Evolutionary conservation across 208 protist genomes (phyloP), one percentile per base, ranked within the genome.

Genomic region (Leishmania arabica): DNA sequence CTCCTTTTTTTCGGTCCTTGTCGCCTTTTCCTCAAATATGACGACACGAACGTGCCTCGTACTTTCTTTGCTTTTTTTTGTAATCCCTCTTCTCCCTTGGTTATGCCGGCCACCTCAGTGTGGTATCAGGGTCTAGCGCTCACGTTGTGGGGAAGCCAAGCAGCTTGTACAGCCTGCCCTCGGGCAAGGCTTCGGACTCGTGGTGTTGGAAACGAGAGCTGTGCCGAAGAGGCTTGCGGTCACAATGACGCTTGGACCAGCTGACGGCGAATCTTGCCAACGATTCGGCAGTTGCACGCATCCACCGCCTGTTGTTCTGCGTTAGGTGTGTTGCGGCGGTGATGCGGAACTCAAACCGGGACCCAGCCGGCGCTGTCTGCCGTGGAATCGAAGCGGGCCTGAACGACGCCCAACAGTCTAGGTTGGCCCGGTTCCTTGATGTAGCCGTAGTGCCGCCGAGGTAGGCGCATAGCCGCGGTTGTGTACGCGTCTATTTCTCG

Each of bases 1-100:
- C 11, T 6, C n/a, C n/a, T 64, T 7, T 64, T 7, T 13, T 71
- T 11, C 51, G 83, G 31, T 83, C 66, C 75, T 70, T 34, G 19
- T n/a, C 34, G 45, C 74, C 2, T 64, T 15, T 31, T 27, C 58
- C 58, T 73, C 24, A 73, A n/a, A 15, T 37, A 42, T 53, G 68
- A 45, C 24, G 68, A 13, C 27, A 34, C 27, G 58, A 27, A 27
- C n/a, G 1, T 15, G 58, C 27, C 58, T 27, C n/a, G 27, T 64
- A 34, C 27, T 31, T 64, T 64, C 1, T 64, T 62, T 62, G 9
- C 2, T 4, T 9, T 45, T 45, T 6, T 31, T 64, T 64, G 2
- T 64, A 54, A 54, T 64, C n/a, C n/a, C n/a, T 34, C 58, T 64
- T 64, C 27, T 3, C 58, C 58, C 58, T 31, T 64, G 8, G n/a